phyloP scores from a whole-genome alignment of 495 filamentous ascomycete genomes.

The Aspergillus indologenus region DNA sequence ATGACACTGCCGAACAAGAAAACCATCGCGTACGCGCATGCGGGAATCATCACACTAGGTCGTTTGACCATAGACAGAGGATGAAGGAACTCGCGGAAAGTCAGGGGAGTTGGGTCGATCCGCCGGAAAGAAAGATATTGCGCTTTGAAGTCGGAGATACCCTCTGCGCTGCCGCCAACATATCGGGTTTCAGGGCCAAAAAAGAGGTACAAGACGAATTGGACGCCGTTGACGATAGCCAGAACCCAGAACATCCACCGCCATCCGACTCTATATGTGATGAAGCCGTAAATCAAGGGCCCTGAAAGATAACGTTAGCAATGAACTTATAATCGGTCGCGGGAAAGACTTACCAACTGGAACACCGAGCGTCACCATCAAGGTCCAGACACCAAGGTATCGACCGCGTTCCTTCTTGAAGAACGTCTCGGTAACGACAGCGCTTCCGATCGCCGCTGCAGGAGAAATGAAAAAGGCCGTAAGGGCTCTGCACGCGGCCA shows the following conservation, averaged over 20 bases:
- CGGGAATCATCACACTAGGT: conserved; percentile 45
- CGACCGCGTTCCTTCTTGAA: conserved; percentile 40
- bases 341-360: conserved; percentile 27
- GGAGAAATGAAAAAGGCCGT: conserved; percentile 24
- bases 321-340: not conserved
- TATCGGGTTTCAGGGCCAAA: conserved; percentile 56
- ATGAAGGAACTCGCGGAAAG: conserved; percentile 43
- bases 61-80: conserved; percentile 39
- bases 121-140: conserved; percentile 43
- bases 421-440: conserved; percentile 45
- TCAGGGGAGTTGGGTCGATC: conserved; percentile 48
- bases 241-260: conserved; percentile 45
- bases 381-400: conserved; percentile 49
- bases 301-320: conserved; percentile 15
- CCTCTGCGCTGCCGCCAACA: conserved; percentile 27
- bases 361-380: conserved; percentile 45
- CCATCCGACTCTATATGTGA: conserved; percentile 41
- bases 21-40: conserved; percentile 50
- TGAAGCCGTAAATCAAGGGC: conserved; percentile 49
- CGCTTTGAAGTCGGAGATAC: conserved; percentile 30
- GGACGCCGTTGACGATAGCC: conserved; percentile 50
- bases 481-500: conserved; percentile 34
- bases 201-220: conserved; percentile 52
- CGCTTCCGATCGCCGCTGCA: conserved; percentile 40
- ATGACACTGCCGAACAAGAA: conserved; percentile 50